Evolutionary conservation across 139 green algal genomes (phyloP).

Genomic region (Chlorella sp.): DNA sequence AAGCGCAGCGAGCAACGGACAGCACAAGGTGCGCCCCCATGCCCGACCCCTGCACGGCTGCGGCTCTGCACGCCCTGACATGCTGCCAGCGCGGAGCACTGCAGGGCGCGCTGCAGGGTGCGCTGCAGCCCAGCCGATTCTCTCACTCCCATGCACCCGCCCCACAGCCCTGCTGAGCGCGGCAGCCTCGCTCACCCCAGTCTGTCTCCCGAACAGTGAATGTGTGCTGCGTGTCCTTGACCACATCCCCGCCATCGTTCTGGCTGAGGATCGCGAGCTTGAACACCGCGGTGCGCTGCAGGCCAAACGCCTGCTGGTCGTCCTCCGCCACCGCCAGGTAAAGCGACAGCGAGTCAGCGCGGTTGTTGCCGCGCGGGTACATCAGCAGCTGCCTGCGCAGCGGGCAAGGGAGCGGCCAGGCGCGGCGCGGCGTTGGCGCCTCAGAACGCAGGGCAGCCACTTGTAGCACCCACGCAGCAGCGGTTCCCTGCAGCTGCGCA

Average conservation of each 20-base stretch:
- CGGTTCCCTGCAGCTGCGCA: too few species aligned
- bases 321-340: conserved; percentile 83
- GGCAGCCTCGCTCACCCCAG: conserved; percentile 56
- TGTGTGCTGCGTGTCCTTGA: conserved; percentile 77
- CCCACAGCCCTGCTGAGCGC: too few species aligned
- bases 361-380: conserved; percentile 72
- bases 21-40: background rate
- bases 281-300: conserved; percentile 80
- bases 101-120: background rate
- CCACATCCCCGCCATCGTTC: conserved; percentile 48
- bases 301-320: conserved; percentile 49
- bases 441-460: too few species aligned
- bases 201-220: conserved; percentile 75
- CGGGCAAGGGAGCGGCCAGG: too few species aligned
- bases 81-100: too few species aligned
- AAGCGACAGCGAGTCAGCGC: conserved; percentile 54
- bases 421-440: too few species aligned
- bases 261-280: conserved; percentile 79
- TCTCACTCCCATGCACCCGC: background rate
- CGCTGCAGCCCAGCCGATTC: background rate
- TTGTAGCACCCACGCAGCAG: too few species aligned
- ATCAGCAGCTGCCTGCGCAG: conserved; percentile 78
- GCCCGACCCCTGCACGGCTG: background rate
- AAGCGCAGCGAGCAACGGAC: background rate
- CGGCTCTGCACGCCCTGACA: background rate